A percentile compares a stretch with the other conserved stretches of the same genome.
phyloP scores from a whole-genome alignment of 2,329 filamentous ascomycete genomes.

The Magnaporthiopsis rhizophila region DNA sequence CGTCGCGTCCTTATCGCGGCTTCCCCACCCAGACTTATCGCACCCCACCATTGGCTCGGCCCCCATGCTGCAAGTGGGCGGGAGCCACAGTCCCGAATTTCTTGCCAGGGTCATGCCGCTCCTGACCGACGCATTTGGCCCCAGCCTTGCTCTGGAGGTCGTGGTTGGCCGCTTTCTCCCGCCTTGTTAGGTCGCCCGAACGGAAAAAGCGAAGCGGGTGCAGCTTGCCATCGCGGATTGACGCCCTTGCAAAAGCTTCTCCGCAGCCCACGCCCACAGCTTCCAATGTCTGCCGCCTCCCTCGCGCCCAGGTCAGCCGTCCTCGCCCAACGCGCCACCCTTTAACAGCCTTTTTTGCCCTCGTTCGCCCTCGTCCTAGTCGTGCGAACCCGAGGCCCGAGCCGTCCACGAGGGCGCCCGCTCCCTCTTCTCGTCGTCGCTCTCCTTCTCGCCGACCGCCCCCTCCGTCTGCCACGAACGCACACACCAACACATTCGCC shows the following conservation, averaged over 20 bases:
- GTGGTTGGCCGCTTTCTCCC: neutral
- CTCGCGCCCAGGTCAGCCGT: neutral
- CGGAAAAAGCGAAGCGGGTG: neutral
- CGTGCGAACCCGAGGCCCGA: neutral
- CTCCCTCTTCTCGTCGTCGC: neutral
- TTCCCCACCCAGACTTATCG: neutral
- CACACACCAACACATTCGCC: neutral
- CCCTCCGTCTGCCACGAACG: neutral
- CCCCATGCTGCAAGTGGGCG: neutral
- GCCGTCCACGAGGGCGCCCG: neutral
- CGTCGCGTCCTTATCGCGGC: neutral
- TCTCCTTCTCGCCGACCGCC: neutral
- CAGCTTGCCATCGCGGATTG: neutral
- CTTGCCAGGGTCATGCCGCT: constrained; percentile 5
- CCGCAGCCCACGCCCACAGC: neutral
- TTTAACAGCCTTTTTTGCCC: neutral
- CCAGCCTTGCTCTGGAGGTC: constrained; percentile 3
- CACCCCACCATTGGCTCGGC: neutral
- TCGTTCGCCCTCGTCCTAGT: neutral
- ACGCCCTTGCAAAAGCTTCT: neutral
- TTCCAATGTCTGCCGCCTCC: neutral
- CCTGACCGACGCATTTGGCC: neutral
- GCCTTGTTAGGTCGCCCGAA: neutral
- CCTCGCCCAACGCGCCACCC: neutral
- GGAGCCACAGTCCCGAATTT: constrained; percentile 2